Evolutionary conservation across 805 yeast genomes (phyloP).

Genomic region (Kodamaea lidongshanica): DNA sequence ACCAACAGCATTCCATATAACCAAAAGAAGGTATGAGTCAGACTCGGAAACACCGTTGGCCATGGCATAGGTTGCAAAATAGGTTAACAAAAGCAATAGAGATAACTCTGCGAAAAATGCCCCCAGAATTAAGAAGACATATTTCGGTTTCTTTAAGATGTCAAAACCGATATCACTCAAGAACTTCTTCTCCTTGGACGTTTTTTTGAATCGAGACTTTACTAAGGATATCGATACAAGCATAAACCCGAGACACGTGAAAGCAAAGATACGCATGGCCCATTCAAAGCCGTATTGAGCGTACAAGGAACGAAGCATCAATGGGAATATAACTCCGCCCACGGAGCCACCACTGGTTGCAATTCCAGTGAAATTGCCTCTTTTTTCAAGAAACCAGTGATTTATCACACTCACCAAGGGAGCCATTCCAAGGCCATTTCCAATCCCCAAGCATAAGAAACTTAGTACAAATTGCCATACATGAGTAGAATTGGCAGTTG

Average conservation of each 20-base stretch:
- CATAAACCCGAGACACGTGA: constrained; percentile 25
- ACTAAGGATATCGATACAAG: constrained; percentile 20
- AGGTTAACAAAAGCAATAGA: constrained; percentile 24
- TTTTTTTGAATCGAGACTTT: constrained; percentile 20
- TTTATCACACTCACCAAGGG: constrained; percentile 58
- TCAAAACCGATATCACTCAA: constrained; percentile 3
- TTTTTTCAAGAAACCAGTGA: constrained; percentile 56
- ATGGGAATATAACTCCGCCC: constrained; percentile 18
- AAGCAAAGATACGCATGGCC: constrained; percentile 37
- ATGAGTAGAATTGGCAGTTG: constrained; percentile 47
- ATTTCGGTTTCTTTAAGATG: constrained; percentile 13
- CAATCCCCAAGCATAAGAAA: constrained; percentile 52
- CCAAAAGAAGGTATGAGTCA: constrained; percentile 21
- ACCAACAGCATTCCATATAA: constrained; percentile 27
- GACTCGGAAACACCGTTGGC: constrained; percentile 27
- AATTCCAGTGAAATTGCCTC: constrained; percentile 58
- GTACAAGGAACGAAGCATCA: constrained; percentile 14
- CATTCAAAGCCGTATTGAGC: constrained; percentile 15
- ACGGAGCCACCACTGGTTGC: constrained; percentile 42
- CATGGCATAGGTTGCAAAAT: constrained; percentile 29
- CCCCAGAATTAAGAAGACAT: constrained; percentile 22
- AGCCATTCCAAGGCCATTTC: constrained; percentile 53
- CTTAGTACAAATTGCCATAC: constrained; percentile 59
- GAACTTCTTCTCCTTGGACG: background rate
- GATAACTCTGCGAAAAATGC: constrained; percentile 27